A percentile compares a stretch with the other conserved stretches of the same genome.
These are phyloP conservation scores for Cryptococcus sp. DNA, from an alignment of 1,284 basidiomycete species.

Conservation along the genomic window DNA sequence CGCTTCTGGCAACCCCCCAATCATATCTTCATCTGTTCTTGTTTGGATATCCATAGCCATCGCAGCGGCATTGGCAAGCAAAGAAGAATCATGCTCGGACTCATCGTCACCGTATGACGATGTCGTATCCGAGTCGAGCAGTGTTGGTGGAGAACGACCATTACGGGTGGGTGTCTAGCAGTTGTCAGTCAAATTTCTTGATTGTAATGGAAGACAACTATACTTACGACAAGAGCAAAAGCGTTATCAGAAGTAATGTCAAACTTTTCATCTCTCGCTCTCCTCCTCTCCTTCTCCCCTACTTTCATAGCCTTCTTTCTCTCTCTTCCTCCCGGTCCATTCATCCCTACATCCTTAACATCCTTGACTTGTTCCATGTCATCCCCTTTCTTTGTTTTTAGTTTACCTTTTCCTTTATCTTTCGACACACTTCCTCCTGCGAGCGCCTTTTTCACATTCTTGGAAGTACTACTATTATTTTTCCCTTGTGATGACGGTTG, in stretches of 20 bases:
- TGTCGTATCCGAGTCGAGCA: conserved; percentile 27
- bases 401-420: too few relatives aligned
- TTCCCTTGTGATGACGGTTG: too few relatives aligned
- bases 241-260: conserved; percentile 11
- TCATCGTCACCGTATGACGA: conserved; percentile 43
- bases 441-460: too few relatives aligned
- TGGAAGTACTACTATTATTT: too few relatives aligned
- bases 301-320: conserved; percentile 35
- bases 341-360: background rate
- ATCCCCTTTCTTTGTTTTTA: too few relatives aligned
- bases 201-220: background rate
- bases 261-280: conserved; percentile 42
- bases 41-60: background rate
- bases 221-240: background rate
- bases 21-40: conserved; percentile 30
- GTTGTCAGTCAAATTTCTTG: background rate
- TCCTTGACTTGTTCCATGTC: too few relatives aligned
- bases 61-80: background rate
- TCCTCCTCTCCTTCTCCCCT: conserved; percentile 30
- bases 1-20: conserved; percentile 30
- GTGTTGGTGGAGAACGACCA: conserved; percentile 11
- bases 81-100: conserved; percentile 25
- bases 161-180: background rate
- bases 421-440: too few relatives aligned
- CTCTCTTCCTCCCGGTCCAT: conserved; percentile 31